Evolutionary conservation across 768 basidiomycete species (phyloP), one percentile per base, ranked within the genome.

Genomic region (Rhodotorula babjevae): DNA sequence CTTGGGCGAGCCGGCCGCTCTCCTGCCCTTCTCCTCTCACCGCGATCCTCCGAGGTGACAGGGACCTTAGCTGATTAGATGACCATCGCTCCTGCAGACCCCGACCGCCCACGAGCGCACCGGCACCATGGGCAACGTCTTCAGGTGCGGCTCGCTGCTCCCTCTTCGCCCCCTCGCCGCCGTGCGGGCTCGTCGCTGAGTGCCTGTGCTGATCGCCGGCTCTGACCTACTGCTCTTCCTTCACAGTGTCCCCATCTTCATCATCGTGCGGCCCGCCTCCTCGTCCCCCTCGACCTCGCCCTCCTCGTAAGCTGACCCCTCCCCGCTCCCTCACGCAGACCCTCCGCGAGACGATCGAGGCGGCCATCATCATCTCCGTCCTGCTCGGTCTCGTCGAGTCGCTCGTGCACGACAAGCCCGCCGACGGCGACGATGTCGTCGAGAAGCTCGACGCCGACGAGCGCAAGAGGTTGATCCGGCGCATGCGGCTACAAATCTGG

Each of bases 361-460:
- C 92, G 8, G 87, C 87, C 56, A 90, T 97, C 83, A 92, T 98
- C 84, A 83, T 96, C 80, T 90, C 92, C 12, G 92, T 95, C 68
- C 86, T 98, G 61, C 88, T 95, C 64, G 88, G 90, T 74, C 87
- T 97, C 72, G 90, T 91, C n/a, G 88, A 95, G 78, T 92, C 94
- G 76, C 87, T 93, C 74, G 85, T 90, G 11, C 29, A 59, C 19
- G 80, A 73, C 49, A 60, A 59, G 61, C 9, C 52, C 5, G 62
- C 63, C 36, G 47, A 44, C 40, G 25, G 6, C 15, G 47, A 73
- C 44, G 67, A 76, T 19, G 71, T 29, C n/a, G 52, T 68, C 47
- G 53, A 59, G 18, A 21, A 29, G 23, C 52, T 69, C 29, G 72
- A 73, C 33, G 52, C 59, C 19, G 49, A 2, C 0, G 68, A 69